Evolutionary conservation across 768 basidiomycete species (phyloP).

Genomic region (Leucosporidium scottii): DNA sequence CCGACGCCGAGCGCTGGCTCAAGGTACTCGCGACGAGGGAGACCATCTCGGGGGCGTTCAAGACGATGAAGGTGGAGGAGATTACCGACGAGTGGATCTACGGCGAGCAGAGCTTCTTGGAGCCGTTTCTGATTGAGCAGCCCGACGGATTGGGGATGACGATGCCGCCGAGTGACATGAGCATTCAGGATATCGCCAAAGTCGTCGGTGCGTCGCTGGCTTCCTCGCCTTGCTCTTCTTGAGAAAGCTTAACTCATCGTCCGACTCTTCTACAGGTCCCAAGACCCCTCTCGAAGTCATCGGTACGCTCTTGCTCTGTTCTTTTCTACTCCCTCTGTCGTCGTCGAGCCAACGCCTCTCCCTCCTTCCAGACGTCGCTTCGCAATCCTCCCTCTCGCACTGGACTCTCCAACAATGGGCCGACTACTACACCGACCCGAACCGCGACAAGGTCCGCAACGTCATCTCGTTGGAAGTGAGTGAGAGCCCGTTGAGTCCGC

Average conservation of each 20-base stretch:
- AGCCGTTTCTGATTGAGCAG: constrained; percentile 57
- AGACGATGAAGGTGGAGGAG: constrained; percentile 58
- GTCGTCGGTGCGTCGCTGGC: constrained; percentile 52
- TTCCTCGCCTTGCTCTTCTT: not conserved
- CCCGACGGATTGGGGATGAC: constrained; percentile 82
- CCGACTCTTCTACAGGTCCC: constrained; percentile 38
- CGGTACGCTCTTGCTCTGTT: constrained; percentile 40
- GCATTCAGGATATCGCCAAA: constrained; percentile 71
- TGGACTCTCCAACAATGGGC: constrained; percentile 92
- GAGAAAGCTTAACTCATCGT: not conserved
- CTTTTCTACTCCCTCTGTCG: not conserved
- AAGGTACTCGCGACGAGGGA: constrained; percentile 62
- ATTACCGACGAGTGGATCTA: constrained; percentile 70
- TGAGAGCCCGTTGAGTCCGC: constrained; percentile 69
- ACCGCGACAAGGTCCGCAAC: constrained; percentile 82
- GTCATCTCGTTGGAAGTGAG: constrained; percentile 94
- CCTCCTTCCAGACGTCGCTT: constrained; percentile 55
- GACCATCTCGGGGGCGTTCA: constrained; percentile 59
- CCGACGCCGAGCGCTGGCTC: constrained; percentile 52
- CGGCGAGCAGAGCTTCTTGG: constrained; percentile 49
- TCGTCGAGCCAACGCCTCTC: not conserved
- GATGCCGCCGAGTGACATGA: constrained; percentile 67
- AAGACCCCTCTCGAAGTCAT: constrained; percentile 83
- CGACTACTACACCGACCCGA: constrained; percentile 67
- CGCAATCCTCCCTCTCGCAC: constrained; percentile 73